These are phyloP conservation scores for Vitis labrusca DNA, from an alignment of 164 flowering plant species.

Conservation along the genomic window DNA sequence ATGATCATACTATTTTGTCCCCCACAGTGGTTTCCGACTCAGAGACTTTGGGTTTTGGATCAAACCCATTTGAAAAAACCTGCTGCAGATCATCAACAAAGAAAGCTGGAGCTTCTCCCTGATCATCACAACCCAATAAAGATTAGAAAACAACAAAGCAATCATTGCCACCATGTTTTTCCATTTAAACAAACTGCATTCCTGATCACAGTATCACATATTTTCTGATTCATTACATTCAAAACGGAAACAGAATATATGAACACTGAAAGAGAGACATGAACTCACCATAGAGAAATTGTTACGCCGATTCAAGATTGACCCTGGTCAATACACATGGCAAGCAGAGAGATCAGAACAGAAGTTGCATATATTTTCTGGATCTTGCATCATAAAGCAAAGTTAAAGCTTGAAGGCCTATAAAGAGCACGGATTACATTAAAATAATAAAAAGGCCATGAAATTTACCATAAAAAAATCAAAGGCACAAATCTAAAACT, in stretches of 20 bases:
- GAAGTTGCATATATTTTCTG: conserved; percentile 11
- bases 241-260: background rate
- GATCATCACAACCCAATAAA: conserved; percentile 12
- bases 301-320: conserved; percentile 26
- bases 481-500: background rate
- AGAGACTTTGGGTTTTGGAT: conserved; percentile 34
- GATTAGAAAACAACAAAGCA: conserved; percentile 1
- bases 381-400: conserved; percentile 13
- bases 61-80: conserved; percentile 33
- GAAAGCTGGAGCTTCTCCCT: conserved; percentile 86
- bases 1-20: conserved; percentile 49
- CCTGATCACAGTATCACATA: background rate
- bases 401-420: background rate
- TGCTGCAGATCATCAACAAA: conserved; percentile 38
- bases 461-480: background rate
- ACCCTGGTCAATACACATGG: conserved; percentile 33
- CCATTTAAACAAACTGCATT: background rate
- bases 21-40: conserved; percentile 43
- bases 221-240: too few relatives aligned
- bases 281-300: conserved; percentile 53
- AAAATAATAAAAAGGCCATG: background rate
- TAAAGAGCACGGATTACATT: background rate
- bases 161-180: background rate
- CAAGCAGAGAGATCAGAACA: conserved; percentile 24
- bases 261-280: too few relatives aligned